Evolutionary conservation across 345 rosid genomes (phyloP).

Genomic region (Gossypium raimondii): DNA sequence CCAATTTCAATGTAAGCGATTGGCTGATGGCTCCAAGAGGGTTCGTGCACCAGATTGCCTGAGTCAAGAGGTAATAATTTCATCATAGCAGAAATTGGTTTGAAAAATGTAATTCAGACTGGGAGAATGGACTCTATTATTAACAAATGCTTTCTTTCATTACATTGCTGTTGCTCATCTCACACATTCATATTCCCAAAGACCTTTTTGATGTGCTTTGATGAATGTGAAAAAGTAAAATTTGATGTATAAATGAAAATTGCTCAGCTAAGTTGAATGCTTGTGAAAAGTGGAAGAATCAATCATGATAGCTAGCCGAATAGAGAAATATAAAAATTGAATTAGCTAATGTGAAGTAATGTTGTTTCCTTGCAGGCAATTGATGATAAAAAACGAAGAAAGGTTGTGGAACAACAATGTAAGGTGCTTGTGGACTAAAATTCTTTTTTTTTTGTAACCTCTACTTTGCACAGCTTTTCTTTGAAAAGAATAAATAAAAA

Average conservation of each 20-base stretch:
- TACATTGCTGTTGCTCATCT: too few relatives aligned
- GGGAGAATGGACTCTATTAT: not conserved
- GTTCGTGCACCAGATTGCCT: constrained; percentile 54
- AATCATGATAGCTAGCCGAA: too few relatives aligned
- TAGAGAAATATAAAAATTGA: too few relatives aligned
- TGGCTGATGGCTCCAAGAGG: constrained; percentile 89
- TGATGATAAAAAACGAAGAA: constrained; percentile 38
- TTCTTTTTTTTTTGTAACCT: not conserved
- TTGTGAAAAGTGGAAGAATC: not conserved
- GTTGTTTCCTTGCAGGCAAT: constrained; percentile 30
- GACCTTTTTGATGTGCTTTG: not conserved
- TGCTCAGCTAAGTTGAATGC: not conserved
- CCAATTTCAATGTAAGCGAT: constrained; percentile 58
- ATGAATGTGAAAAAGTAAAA: not conserved
- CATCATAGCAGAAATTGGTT: not conserved
- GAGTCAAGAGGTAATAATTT: constrained; percentile 50
- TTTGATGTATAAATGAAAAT: not conserved
- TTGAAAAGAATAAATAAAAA: too few relatives aligned
- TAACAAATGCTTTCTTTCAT: not conserved
- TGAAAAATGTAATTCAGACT: not conserved
- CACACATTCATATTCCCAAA: too few relatives aligned
- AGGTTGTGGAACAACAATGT: constrained; percentile 32
- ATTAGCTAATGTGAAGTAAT: constrained; percentile 1
- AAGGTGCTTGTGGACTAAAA: constrained; percentile 39
- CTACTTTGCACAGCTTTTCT: not conserved